These are phyloP conservation scores for Silybum marianum DNA, from an alignment of 129 eudicot species.

Conservation along the genomic window DNA sequence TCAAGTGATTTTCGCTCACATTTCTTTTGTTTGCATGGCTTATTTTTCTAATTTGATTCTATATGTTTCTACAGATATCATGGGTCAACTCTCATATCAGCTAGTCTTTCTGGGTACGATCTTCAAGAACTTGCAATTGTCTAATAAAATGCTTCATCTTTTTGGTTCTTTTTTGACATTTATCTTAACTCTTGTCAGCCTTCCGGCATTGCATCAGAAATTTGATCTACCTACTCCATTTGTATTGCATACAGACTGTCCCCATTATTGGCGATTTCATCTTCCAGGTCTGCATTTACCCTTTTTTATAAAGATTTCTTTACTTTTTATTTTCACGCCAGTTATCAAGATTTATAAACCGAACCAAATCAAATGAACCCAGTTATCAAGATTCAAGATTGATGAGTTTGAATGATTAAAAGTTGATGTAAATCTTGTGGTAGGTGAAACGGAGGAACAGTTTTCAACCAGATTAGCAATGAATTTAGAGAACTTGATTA, in stretches of 20 bases:
- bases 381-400: background rate
- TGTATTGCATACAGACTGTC: constrained; percentile 87
- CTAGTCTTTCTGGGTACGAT: constrained; percentile 87
- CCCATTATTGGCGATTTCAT: constrained; percentile 95
- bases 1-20: background rate
- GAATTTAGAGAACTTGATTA: constrained; percentile 80
- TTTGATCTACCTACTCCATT: constrained; percentile 94
- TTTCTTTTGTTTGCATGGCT: constrained; percentile 4
- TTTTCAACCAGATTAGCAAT: constrained; percentile 87
- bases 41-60: constrained; percentile 11
- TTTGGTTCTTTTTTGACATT: background rate
- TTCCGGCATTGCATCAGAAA: constrained; percentile 78
- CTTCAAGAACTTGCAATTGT: background rate
- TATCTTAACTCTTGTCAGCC: constrained; percentile 37
- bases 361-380: background rate
- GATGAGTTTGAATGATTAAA: background rate
- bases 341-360: background rate
- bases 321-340: background rate
- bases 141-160: constrained; percentile 7
- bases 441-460: constrained; percentile 93
- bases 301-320: background rate
- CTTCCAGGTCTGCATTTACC: constrained; percentile 60
- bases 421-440: background rate
- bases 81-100: constrained; percentile 86
- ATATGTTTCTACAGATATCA: constrained; percentile 61